Base-by-base conservation (phyloP, 2,329 filamentous ascomycete genomes). In the Botryotinia calthae region DNA sequence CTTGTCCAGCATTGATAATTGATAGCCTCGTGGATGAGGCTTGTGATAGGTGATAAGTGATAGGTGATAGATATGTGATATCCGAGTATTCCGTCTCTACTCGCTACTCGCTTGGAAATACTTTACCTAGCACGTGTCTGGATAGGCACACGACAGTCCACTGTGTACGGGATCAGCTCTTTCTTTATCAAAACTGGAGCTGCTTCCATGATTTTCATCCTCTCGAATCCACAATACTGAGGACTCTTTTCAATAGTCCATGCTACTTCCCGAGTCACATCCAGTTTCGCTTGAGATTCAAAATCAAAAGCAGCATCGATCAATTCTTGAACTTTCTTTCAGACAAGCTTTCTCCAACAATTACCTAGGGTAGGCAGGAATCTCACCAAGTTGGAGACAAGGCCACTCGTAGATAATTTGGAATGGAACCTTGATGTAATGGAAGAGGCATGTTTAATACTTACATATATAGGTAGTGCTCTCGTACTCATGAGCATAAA, bases 151-250 rank as follows among this genome's bases (percentile, higher is more conserved):
- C 42, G 14, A 16, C 20, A 20, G 46, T n/a, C 48, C n/a, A 54
- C 12, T 44, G 3, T 42, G 40, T 44, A 44, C 42, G n/a, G 0
- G 31, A 9, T 20, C 14, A n/a, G 18, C 34, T n/a, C 61, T 16
- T 44, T n/a, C 37, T 42, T 63, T 63, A 63, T 63, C 25, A 63
- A 44, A 44, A 42, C n/a, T 62, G 59, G 59, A 62, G 37, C 59
- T 62, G 59, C 59, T 62, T 62, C 59, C 42, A 42, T 40, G 59
- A 62, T 62, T 62, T 62, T 42, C 25, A 62, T n/a, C 4, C 12
- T 42, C 59, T 18, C 18, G 59, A 62, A 62, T 40, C 25, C 59
- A 62, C 59, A 62, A 42, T 62, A 25, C 12, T 14, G 20, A 40
- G n/a, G 59, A 40, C 22, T 40, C 12, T 37, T 40, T 40, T 37